Evolutionary conservation across 2,329 filamentous ascomycete genomes (phyloP).

Genomic region (Lasiodiplodia hormozganensis): DNA sequence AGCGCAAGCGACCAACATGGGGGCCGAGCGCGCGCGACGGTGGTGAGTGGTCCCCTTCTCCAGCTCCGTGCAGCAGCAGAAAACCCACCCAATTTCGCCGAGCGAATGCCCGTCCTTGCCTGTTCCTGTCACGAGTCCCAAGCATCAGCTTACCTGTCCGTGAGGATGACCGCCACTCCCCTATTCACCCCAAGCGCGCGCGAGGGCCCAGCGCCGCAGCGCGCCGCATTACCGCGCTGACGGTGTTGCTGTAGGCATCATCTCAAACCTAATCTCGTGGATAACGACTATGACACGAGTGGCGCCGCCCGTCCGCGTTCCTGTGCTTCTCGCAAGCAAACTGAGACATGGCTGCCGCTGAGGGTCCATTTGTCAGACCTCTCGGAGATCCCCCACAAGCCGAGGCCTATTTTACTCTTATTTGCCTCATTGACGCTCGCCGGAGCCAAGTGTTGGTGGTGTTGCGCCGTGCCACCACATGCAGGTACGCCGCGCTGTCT

Average conservation of each 20-base stretch:
- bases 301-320: not conserved
- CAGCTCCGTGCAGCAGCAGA: slow-evolving; percentile 2
- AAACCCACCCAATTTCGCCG: slow-evolving; percentile 9
- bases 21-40: not conserved
- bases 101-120: slow-evolving; percentile 18
- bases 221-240: too few relatives aligned
- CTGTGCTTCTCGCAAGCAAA: not conserved
- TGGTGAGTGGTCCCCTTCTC: slow-evolving; percentile 8
- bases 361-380: not conserved
- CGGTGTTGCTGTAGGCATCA: too few relatives aligned
- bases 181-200: not conserved
- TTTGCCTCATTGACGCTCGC: not conserved
- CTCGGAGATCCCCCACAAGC: slow-evolving; percentile 24
- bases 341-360: slow-evolving; percentile 22
- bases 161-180: not conserved
- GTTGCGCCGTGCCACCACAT: slow-evolving; percentile 6
- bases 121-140: not conserved
- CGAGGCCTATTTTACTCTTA: not conserved
- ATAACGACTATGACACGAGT: not conserved
- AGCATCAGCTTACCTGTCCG: slow-evolving; percentile 10
- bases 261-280: not conserved
- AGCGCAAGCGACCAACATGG: not conserved
- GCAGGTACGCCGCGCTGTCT: slow-evolving; percentile 4
- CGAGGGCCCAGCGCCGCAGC: too few relatives aligned
- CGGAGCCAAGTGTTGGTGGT: slow-evolving; percentile 11